phyloP scores from a whole-genome alignment of 345 rosid species.

The Draba incana region DNA sequence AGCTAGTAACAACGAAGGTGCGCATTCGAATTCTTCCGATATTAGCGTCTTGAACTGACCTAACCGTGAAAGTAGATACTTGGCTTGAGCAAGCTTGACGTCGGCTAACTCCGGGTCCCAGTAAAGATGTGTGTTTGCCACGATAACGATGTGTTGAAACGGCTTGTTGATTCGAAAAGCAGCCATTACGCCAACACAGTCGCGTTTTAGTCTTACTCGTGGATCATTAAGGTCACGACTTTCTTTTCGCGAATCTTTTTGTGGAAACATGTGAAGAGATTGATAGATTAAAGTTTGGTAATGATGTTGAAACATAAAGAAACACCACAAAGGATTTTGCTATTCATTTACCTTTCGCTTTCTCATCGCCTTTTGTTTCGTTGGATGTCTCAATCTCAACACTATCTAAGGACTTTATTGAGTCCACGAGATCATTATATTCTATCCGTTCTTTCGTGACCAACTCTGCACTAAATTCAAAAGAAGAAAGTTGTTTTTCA shows the following conservation, averaged over 20 bases:
- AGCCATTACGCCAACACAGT: conserved; percentile 92
- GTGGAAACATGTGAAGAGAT: conserved; percentile 29
- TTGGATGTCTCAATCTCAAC: conserved; percentile 33
- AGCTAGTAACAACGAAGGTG: conserved; percentile 64
- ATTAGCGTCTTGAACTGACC: conserved; percentile 62
- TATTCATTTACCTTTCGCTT: conserved; percentile 47
- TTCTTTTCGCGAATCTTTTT: conserved; percentile 46
- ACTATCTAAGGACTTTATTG: conserved; percentile 46
- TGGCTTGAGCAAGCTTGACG: conserved; percentile 97
- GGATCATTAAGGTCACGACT: conserved; percentile 84
- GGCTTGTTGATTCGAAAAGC: conserved; percentile 75
- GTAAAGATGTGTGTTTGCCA: conserved; percentile 90
- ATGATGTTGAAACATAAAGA: conserved; percentile 35
- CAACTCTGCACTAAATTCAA: conserved; percentile 75
- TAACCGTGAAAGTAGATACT: conserved; percentile 67
- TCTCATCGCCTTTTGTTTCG: conserved; percentile 43
- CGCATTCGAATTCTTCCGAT: conserved; percentile 60
- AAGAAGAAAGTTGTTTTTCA: conserved; percentile 20
- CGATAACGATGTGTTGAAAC: conserved; percentile 58
- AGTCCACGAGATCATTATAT: conserved; percentile 83
- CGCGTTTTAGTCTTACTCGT: conserved; percentile 72
- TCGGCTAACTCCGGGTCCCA: conserved; percentile 97
- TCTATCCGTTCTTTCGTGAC: conserved; percentile 72
- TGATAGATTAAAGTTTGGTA: conserved; percentile 3
- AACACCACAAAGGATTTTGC: conserved; percentile 16